Base-by-base conservation (phyloP, 768 basidiomycete species). In the Asterophora lycoperdoides region DNA sequence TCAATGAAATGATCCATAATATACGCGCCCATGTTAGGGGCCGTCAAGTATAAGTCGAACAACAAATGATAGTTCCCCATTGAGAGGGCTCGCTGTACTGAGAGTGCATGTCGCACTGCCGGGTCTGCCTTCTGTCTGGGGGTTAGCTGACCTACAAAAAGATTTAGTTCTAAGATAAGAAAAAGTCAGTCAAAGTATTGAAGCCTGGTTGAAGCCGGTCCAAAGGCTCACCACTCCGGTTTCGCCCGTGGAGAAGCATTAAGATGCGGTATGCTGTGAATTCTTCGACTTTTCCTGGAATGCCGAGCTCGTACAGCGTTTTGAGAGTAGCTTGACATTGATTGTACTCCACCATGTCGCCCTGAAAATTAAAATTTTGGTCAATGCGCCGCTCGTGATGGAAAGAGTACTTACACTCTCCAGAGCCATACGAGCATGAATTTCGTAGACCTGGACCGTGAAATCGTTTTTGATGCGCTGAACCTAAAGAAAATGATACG, bases 381-480 rank as follows among this genome's bases (percentile, higher is more conserved):
- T 48, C 45, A 44, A 45, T n/a, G n/a, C 43, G 32, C 48, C 29
- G 19, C 42, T n/a, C n/a, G 29, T 39, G 52, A 26, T 20, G 13
- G 10, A 18, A 42, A 41, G 34, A 17, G 52, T 53, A 60, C 55
- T 42, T 68, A 93, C 92, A 59, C 82, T 84, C 78, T 94, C 91
- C 34, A 99, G 74, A 37, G 96, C 96, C 75, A 98, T 95, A 29
- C 96, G 84, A 19, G 92, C 96, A 69, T 99, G 96, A 33, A 95
- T 96, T 65, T 99, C 96, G 63, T 99, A 99, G 9, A 96, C 96
- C 65, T 86, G 79, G 20, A 95, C 93, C 6, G 96, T 97, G 60
- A 99, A 96, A 47, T 95, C 91, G 58, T 96, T 98, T 73, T 96
- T 97, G 57, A 99, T 96, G 28, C 96, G 86, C 72, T 99, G 96